A percentile compares a stretch with the other conserved stretches of the same genome.
These are phyloP conservation scores for Didymella pinodella DNA, from an alignment of 2,329 filamentous ascomycete species.

Conservation along the genomic window DNA sequence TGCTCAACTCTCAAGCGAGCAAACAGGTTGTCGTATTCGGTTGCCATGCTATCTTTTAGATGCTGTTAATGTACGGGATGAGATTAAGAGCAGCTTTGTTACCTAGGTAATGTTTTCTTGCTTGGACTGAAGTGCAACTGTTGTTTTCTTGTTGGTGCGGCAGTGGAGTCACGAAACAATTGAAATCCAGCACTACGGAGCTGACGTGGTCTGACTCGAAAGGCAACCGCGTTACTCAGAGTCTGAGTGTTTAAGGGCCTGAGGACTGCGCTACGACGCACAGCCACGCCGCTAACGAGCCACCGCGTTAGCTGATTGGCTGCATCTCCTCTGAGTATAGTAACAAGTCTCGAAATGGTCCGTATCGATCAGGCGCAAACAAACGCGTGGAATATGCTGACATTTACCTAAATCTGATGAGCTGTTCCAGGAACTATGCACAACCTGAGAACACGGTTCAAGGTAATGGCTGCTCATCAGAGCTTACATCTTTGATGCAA, in stretches of 20 bases:
- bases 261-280: neutral
- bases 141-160: neutral
- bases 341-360: neutral
- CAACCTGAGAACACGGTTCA: neutral
- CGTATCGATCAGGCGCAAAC: neutral
- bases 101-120: neutral
- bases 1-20: neutral
- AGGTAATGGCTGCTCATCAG: neutral
- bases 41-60: neutral
- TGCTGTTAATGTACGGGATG: neutral
- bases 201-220: neutral
- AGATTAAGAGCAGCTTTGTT: neutral
- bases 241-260: neutral
- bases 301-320: neutral
- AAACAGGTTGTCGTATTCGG: neutral
- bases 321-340: neutral
- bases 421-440: neutral
- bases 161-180: neutral
- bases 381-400: neutral
- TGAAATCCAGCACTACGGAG: neutral
- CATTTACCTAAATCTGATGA: neutral
- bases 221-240: neutral
- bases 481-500: neutral
- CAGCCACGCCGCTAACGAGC: neutral
- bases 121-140: neutral